Percentiles rank a stretch among this genome's conserved stretches.
These are phyloP conservation scores for Groenewaldozyma auringiensis DNA, from an alignment of 1,139 yeast genomes.

Conservation along the genomic window DNA sequence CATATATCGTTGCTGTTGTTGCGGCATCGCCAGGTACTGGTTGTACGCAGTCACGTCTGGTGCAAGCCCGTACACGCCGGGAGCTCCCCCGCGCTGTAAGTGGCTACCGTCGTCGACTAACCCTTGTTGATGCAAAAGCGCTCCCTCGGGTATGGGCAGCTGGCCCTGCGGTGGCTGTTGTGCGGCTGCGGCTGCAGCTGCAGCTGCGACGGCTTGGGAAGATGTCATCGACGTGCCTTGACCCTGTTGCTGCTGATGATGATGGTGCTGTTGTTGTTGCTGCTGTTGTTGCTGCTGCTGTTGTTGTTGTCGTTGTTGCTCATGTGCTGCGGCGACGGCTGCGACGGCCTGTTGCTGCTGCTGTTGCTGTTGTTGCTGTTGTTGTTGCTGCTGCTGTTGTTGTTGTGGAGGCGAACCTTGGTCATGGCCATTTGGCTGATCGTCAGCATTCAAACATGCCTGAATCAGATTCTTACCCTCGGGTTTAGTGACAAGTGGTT, in stretches of 20 bases:
- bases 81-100: neutral
- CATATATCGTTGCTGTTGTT: constrained; percentile 21
- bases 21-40: constrained; percentile 21
- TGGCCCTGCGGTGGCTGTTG: constrained; percentile 13
- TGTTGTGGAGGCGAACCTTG: constrained; percentile 13
- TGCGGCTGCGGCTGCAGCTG: constrained; percentile 10
- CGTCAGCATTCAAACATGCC: constrained; percentile 91
- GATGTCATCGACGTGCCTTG: constrained; percentile 4
- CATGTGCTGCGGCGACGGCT: constrained; percentile 3
- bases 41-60: constrained; percentile 28
- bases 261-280: constrained; percentile 6
- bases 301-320: constrained; percentile 7
- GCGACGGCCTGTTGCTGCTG: constrained; percentile 6
- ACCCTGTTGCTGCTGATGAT: constrained; percentile 8
- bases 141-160: constrained; percentile 13
- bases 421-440: constrained; percentile 10
- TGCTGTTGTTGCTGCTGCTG: constrained; percentile 13
- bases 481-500: constrained; percentile 92
- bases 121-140: constrained; percentile 8
- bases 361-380: constrained; percentile 11
- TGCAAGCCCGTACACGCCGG: constrained; percentile 16
- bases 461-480: constrained; percentile 96
- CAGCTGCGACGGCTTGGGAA: constrained; percentile 4
- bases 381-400: constrained; percentile 12
- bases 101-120: constrained; percentile 4